Base-by-base conservation (phyloP, 2,329 filamentous ascomycete species). In the Waltergamsia citrina region DNA sequence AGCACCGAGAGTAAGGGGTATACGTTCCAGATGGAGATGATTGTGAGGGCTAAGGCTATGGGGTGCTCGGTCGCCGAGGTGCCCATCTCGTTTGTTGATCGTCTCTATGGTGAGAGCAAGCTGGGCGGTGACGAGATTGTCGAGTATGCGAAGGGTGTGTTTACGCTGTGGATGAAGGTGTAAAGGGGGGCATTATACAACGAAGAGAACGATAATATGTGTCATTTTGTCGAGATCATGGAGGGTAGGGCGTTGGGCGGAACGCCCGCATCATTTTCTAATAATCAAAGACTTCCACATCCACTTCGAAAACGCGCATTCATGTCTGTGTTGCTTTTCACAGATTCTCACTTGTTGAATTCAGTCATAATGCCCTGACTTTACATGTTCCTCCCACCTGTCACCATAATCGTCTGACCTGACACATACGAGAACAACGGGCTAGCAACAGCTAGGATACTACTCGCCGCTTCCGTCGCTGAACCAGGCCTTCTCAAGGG, bases 11-110 rank as follows among this genome's bases (percentile, higher is more conserved):
- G 85, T 56, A 94, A 96, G 66, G 92, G 92, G 3, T 98, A 96
- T 59, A 90, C 84, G 26, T 98, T 98, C 71, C 92, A 98, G 76
- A 98, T 98, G 92, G 90, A 95, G 71, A 83, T 98, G 78, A 96
- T 95, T 81, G 90, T 96, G 7, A 74, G 88, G 41, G 92, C 92
- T 22, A 95, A 95, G 75, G 85, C 83, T 12, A 88, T 95, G 85
- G 90, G 92, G 1, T 94, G 77, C 65, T 84, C 80, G 24, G 90
- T 98, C 21, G 85, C 85, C 12, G 92, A 98, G 69, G 90, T 94
- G 40, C 92, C 92, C 10, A 98, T 98, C 46, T 85, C 77, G 17
- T 98, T 98, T 57, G 92, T 96, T 26, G 93, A 98, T 59, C 78
- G 92, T 37, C 61, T 98, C 30, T 98, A 94, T 56, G 92, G 92